These are phyloP conservation scores for Cyclotella baltica DNA, from an alignment of 108 stramenopile species.

Conservation along the genomic window DNA sequence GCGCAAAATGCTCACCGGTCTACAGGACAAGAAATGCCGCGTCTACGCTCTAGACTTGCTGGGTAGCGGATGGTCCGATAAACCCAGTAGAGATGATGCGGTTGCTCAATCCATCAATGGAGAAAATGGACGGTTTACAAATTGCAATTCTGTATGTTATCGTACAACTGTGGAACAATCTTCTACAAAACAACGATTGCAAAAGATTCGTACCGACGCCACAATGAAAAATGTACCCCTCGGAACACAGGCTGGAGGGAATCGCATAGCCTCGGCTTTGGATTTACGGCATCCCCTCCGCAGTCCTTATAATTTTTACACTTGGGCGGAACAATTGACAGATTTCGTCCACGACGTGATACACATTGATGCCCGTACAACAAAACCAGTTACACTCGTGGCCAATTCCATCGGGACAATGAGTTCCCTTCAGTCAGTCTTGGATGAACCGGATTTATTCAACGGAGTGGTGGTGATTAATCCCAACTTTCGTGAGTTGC, in stretches of 20 bases:
- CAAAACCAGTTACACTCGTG: conserved; percentile 69
- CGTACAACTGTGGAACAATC: conserved; percentile 12
- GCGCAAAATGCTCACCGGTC: conserved; percentile 71
- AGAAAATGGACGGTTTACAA: conserved; percentile 66
- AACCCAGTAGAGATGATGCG: conserved; percentile 67
- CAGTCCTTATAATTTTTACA: conserved; percentile 92
- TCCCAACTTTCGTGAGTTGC: conserved; percentile 92
- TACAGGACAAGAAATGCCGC: conserved; percentile 64
- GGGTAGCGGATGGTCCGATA: conserved; percentile 90
- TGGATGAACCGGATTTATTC: conserved; percentile 80
- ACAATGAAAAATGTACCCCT: conserved; percentile 57
- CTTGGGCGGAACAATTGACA: conserved; percentile 84
- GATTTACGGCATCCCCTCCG: conserved; percentile 74
- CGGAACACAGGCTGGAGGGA: conserved; percentile 67
- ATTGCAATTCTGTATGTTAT: conserved; percentile 36
- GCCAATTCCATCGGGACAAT: conserved; percentile 95
- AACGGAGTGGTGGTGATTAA: conserved; percentile 75
- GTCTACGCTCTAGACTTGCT: conserved; percentile 89
- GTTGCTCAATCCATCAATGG: conserved; percentile 63
- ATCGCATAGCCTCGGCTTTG: conserved; percentile 51
- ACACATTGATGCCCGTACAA: background rate
- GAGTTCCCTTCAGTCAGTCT: conserved; percentile 83
- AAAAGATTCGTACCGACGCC: conserved; percentile 31
- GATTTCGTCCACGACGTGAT: conserved; percentile 77
- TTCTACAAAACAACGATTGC: background rate